These are phyloP conservation scores for Penicillium vulpinum DNA, from an alignment of 2,329 filamentous ascomycete species.

Conservation along the genomic window DNA sequence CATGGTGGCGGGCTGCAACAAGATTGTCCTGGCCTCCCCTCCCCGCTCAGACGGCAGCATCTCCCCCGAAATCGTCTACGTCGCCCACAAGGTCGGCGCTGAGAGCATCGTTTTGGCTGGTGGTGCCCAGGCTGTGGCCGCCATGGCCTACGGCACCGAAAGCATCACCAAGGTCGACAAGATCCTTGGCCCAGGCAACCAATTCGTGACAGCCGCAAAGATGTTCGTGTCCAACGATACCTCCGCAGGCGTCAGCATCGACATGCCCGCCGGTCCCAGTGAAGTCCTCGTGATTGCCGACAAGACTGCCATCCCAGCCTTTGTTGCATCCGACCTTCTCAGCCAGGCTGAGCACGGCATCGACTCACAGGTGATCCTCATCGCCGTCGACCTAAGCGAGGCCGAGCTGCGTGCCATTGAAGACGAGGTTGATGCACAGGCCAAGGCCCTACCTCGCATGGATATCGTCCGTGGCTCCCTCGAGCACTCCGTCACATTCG, in stretches of 20 bases:
- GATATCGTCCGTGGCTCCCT: conserved; percentile 92
- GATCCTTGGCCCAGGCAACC: conserved; percentile 95
- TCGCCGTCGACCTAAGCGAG: conserved; percentile 78
- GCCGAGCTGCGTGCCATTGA: conserved; percentile 78
- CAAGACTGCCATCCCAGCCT: conserved; percentile 81
- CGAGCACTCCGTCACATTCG: conserved; percentile 84
- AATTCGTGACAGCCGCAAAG: conserved; percentile 97
- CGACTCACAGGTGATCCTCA: conserved; percentile 90
- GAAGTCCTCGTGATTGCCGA: conserved; percentile 97
- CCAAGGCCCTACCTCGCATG: conserved; percentile 80
- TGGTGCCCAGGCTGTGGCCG: conserved; percentile 91
- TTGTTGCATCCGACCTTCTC: conserved; percentile 90
- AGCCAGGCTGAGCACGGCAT: conserved; percentile 96
- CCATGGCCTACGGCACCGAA: conserved; percentile 96
- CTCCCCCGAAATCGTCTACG: conserved; percentile 96
- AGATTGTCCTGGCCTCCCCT: conserved; percentile 89
- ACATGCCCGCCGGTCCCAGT: conserved; percentile 96
- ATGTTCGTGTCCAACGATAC: conserved; percentile 99
- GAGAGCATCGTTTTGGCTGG: conserved; percentile 95
- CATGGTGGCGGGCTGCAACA: conserved; percentile 95
- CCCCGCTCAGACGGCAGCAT: conserved; percentile 85
- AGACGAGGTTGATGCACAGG: conserved; percentile 85
- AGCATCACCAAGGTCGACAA: conserved; percentile 96
- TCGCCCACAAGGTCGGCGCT: conserved; percentile 93
- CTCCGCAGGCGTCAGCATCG: conserved; percentile 89